Base-by-base conservation (phyloP, 345 rosid species). In the Cochlearia excelsa region DNA sequence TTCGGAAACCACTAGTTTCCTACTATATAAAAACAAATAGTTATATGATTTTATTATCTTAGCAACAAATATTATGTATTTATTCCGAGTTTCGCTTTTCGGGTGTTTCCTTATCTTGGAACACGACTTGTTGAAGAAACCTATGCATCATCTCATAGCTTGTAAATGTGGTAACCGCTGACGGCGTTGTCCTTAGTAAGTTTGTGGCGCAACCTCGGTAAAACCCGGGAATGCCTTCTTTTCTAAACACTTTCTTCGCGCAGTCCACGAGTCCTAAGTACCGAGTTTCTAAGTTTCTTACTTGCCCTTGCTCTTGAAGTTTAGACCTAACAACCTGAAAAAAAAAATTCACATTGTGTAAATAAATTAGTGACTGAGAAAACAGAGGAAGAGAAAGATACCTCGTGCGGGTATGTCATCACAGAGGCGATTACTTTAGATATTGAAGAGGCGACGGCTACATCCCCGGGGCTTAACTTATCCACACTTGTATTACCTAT, bases 331-430 rank as follows among this genome's bases (percentile, higher is more conserved):
- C 67, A 6, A 93, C 98, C 89, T 7, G 8, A 16, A 16, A 16
- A 16, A 16, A 16, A 16, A 16, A 16, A 16, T 16, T 16, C 23
- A 16, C 23, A 16, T 16, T 16, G 23, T 16, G 23, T 16, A 16
- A 46, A 26, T 33, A 30, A 27, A 10, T 23, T 39, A 61, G 34
- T 61, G 46, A 52, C 54, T 30, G 7, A 4, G 6, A 37, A 37
- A 30, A 34, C n/a, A 63, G 34, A 35, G 41, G 29, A 53, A 30
- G 57, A 23, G 57, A 45, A 51, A 57, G 61, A 54, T 41, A 88
- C 98, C 96, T 93, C 99, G 9, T 93, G 99, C 1, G 99, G 99
- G 70, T 89, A 93, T 43, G 97, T 85, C 71, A 82, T 56, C 9
- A 90, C 23, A 42, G 99, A 93, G 61, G 99, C 99, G 45, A 79